Base-by-base conservation (phyloP, 129 eudicot genomes). In the Flaveria trinervia region DNA sequence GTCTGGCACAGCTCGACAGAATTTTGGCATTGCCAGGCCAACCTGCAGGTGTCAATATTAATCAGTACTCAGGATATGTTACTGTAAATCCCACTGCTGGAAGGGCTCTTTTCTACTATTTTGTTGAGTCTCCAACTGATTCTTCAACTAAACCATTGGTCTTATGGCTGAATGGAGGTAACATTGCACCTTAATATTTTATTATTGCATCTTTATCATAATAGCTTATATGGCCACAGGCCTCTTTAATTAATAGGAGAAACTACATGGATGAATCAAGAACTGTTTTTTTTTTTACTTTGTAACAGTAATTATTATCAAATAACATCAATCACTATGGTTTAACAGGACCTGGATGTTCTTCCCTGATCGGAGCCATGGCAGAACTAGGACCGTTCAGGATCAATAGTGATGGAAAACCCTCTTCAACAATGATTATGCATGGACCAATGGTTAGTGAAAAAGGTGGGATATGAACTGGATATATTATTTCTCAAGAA, bases 361-460 rank as follows among this genome's bases (percentile, higher is more conserved):
- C 82, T 33, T 78, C 82, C 20, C 23, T 78, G 68, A 57, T 78
- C 9, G 86, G 84, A 64, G 89, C 83, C 65, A 41, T 85, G 70
- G 36, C 52, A 25, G 89, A 85, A 50, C 44, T 74, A 68, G 89
- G 89, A 64, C 89, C 84, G 18, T 85, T 79, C 23, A 82, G 86
- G 66, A 79, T 81, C 70, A 85, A 70, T 26, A 81, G 74, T 25
- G 85, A 84, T 60, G 85, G 2, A 36, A 70, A 82, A 77, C 83
- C 13, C 81, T 86, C 52, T 80, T 67, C 25, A 48, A 10, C 12
- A 86, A 86, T 64, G 51, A 72, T 30, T 86, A 68, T 80, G 84
- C 83, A 20, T 86, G 87, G 87, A 86, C 81, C 70, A 86, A 81
- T 0, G 83, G 90, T 83, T n/a, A n/a, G n/a, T n/a, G n/a, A n/a